Evolutionary conservation across 139 green algal species (phyloP).

Genomic region (Gonium pectorale): DNA sequence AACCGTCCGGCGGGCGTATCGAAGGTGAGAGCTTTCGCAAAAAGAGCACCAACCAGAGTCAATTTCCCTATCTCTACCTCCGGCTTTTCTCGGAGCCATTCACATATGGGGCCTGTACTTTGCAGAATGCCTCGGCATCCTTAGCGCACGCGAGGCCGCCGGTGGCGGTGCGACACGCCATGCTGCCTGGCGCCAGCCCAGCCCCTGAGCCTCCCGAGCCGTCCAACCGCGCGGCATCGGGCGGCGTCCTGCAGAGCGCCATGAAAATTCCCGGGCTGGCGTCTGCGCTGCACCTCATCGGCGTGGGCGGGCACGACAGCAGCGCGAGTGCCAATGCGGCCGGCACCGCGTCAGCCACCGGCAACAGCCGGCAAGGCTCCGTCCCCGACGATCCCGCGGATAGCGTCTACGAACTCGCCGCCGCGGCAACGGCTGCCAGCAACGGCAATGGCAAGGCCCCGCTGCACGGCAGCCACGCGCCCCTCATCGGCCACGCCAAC

Average conservation of each 20-base stretch:
- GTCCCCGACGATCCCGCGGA: neutral
- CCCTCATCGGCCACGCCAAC: constrained; percentile 4
- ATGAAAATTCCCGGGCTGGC: constrained; percentile 22
- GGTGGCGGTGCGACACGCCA: too few relatives aligned
- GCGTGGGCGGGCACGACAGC: neutral
- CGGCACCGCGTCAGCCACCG: neutral
- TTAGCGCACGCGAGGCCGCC: too few relatives aligned
- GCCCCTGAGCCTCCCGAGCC: too few relatives aligned
- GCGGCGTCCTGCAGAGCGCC: constrained; percentile 16
- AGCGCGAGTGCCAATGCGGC: neutral
- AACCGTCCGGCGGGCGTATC: too few relatives aligned
- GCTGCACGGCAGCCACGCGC: neutral
- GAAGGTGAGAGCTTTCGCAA: too few relatives aligned
- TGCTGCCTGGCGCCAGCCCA: too few relatives aligned
- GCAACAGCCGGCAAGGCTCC: neutral
- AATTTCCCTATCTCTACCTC: too few relatives aligned
- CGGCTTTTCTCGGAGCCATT: too few relatives aligned
- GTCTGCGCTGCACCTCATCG: constrained; percentile 15
- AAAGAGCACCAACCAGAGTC: too few relatives aligned
- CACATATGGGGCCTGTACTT: too few relatives aligned
- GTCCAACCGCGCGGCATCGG: too few relatives aligned
- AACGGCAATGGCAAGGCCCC: constrained; percentile 10
- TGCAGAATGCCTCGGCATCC: too few relatives aligned
- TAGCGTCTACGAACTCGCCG: neutral
- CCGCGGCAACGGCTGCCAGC: neutral